Evolutionary conservation across 2,329 filamentous ascomycete genomes (phyloP).

Genomic region (Ophiognomonia clavigignenti-juglandacearum): DNA sequence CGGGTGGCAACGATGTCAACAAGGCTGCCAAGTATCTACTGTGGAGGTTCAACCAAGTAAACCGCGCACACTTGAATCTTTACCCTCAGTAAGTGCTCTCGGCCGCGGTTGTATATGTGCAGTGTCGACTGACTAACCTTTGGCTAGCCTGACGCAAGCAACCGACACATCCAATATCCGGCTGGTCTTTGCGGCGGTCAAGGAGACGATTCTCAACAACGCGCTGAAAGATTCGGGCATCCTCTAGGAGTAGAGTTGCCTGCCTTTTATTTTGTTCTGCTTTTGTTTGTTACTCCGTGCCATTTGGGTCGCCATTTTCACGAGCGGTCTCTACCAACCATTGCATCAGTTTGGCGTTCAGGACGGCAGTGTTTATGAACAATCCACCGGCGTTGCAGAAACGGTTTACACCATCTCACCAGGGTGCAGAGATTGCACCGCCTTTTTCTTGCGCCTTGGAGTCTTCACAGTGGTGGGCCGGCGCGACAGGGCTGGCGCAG

Average conservation of each 20-base stretch:
- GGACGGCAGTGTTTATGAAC: conserved; percentile 8
- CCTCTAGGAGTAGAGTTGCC: conserved; percentile 50
- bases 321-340: conserved; percentile 15
- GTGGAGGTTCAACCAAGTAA: conserved; percentile 99
- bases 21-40: conserved; percentile 95
- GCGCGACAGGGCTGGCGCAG: neutral
- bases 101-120: neutral
- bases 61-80: conserved; percentile 88
- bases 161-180: conserved; percentile 98
- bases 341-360: conserved; percentile 17
- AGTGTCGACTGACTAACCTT: conserved; percentile 18
- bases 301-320: conserved; percentile 5
- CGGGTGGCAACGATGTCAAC: conserved; percentile 95
- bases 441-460: neutral
- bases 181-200: conserved; percentile 94
- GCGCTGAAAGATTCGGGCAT: conserved; percentile 97
- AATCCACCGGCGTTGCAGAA: conserved; percentile 12
- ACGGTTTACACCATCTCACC: conserved; percentile 1
- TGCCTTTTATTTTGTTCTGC: conserved; percentile 2
- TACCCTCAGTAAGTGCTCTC: conserved; percentile 81
- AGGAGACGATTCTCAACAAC: conserved; percentile 98
- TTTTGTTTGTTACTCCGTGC: neutral
- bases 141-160: conserved; percentile 82
- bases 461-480: neutral
- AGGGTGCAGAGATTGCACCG: neutral